These are phyloP conservation scores for Nicotiana tomentosiformis DNA, from an alignment of 257 asterid genomes.

Conservation along the genomic window DNA sequence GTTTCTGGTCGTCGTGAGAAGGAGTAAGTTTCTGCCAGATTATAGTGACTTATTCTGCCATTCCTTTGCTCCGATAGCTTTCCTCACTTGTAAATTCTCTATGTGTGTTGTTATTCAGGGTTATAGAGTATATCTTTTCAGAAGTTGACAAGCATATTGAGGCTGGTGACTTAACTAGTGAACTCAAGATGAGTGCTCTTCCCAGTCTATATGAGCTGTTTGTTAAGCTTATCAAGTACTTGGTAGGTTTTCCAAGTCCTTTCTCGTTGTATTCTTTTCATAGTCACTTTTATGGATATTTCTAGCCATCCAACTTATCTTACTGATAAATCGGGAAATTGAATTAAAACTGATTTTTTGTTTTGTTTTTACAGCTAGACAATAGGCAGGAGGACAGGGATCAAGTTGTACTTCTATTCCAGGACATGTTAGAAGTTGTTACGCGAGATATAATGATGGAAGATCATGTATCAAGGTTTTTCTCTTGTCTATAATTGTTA, in stretches of 20 bases:
- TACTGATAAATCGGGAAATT: not conserved
- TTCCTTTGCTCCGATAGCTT: not conserved
- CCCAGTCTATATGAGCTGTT: slow-evolving; percentile 84
- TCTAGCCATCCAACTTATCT: not conserved
- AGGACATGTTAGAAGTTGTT: slow-evolving; percentile 98
- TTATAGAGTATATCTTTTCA: slow-evolving; percentile 70
- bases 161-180: slow-evolving; percentile 49
- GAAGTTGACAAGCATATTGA: slow-evolving; percentile 81
- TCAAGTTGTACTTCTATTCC: slow-evolving; percentile 96
- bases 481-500: not conserved
- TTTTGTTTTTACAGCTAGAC: slow-evolving; percentile 52
- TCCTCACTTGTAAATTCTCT: not conserved
- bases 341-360: slow-evolving; percentile 16
- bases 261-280: not conserved
- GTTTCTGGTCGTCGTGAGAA: slow-evolving; percentile 72
- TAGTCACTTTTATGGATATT: not conserved
- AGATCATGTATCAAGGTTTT: slow-evolving; percentile 79
- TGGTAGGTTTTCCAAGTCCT: slow-evolving; percentile 46
- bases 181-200: slow-evolving; percentile 76
- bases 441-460: slow-evolving; percentile 94
- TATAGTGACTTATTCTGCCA: not conserved
- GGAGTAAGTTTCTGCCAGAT: slow-evolving; percentile 43
- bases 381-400: slow-evolving; percentile 93
- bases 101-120: slow-evolving; percentile 41
- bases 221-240: slow-evolving; percentile 81